Conservation (phyloP, 192 early-diverging fungal species). For the Coemansia furcata region DNA sequence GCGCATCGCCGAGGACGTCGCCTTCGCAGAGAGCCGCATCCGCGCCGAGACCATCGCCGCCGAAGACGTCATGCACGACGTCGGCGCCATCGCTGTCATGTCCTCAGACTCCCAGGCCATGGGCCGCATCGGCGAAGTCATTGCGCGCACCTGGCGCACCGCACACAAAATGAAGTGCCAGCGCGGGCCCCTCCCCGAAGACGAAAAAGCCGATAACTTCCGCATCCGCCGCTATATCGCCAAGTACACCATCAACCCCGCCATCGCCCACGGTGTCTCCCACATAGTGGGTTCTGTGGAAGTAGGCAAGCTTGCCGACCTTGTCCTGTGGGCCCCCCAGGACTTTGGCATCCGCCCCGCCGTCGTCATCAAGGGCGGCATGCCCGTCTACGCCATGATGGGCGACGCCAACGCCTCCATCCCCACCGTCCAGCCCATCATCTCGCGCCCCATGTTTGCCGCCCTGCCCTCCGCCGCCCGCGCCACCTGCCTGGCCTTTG, state of each 20-base stretch:
- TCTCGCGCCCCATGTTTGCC: constrained; percentile 84
- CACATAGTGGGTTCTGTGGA: constrained; percentile 93
- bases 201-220: constrained; percentile 77
- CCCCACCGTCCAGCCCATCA: constrained; percentile 89
- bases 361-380: constrained; percentile 85
- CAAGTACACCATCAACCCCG: constrained; percentile 98
- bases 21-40: constrained; percentile 96
- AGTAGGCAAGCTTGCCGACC: constrained; percentile 90
- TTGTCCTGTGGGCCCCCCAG: constrained; percentile 80
- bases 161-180: constrained; percentile 93
- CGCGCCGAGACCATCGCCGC: constrained; percentile 96
- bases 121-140: constrained; percentile 95
- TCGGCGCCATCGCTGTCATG: constrained; percentile 93
- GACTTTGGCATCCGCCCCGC: constrained; percentile 89
- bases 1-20: constrained; percentile 92
- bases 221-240: constrained; percentile 88
- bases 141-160: constrained; percentile 91
- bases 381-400: constrained; percentile 81
- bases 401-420: constrained; percentile 96
- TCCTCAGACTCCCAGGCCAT: constrained; percentile 94
- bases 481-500: constrained; percentile 73
- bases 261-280: constrained; percentile 81
- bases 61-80: constrained; percentile 93
- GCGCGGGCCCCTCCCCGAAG: constrained; percentile 61
- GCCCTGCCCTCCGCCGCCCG: constrained; percentile 60